A percentile compares a stretch with the other conserved stretches of the same genome.
These are phyloP conservation scores for Echites panduratus DNA, from an alignment of 257 asterid genomes.

Conservation along the genomic window DNA sequence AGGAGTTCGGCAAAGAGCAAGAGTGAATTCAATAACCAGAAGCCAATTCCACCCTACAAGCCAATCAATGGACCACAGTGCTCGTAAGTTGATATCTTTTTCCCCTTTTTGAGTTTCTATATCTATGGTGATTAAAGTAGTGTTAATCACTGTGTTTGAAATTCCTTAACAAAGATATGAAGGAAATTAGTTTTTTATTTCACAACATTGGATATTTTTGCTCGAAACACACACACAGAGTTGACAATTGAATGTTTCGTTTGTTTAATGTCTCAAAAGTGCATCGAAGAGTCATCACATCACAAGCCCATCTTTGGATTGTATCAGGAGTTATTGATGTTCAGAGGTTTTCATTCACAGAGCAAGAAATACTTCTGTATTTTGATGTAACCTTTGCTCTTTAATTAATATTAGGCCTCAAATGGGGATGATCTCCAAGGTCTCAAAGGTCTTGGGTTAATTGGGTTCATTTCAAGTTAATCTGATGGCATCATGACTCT, in stretches of 20 bases:
- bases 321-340: background rate
- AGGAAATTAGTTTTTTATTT: background rate
- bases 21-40: slow-evolving; percentile 37
- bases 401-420: background rate
- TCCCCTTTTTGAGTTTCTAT: background rate
- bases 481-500: background rate
- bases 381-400: too few relatives aligned
- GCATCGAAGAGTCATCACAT: background rate
- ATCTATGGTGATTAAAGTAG: background rate
- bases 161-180: background rate
- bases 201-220: background rate
- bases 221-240: background rate
- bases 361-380: background rate
- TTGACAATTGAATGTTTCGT: background rate
- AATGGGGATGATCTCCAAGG: background rate
- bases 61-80: slow-evolving; percentile 57
- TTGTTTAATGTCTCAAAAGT: background rate
- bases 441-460: background rate
- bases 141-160: background rate
- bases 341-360: too few relatives aligned
- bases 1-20: slow-evolving; percentile 42
- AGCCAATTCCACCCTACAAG: slow-evolving; percentile 37
- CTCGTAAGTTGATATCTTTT: slow-evolving; percentile 47
- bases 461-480: background rate
- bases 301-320: background rate